Base-by-base conservation (phyloP, 768 basidiomycete species). In the Hericium rajendrae region DNA sequence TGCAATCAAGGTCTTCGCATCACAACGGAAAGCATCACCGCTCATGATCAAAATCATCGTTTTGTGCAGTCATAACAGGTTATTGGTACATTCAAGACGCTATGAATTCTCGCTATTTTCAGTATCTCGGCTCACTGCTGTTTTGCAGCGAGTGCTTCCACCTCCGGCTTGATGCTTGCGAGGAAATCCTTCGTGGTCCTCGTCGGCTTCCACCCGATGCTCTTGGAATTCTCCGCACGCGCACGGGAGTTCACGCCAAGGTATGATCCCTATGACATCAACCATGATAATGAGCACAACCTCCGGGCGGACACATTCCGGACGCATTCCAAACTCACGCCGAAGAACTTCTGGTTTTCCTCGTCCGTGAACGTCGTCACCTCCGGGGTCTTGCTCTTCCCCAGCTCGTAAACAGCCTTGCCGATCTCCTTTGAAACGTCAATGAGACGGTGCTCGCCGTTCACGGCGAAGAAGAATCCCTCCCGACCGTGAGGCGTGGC, bases 201-300 rank as follows among this genome's bases (percentile, higher is more conserved):
- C 56, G 60, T 72, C 10, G 83, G 79, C 56, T 74, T 75, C 82
- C 82, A 83, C 13, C 82, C 81, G 48, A 83, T 62, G 12, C 67
- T 64, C 46, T 70, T 70, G 1, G 72, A 70, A 53, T 78, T 69
- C 43, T 76, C 75, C 0, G 74, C 73, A 26, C 68, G 69, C 60
- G 74, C 76, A 15, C 78, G 72, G 3, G 77, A 73, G 59, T 81
- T 81, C 2, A 39, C 20, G n/a, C 64, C 63, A 9, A 62, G 51
- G 20, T 57, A 57, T 22, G 57, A 3, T 6, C 38, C 57, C 67
- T 69, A 49, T 22, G 48, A 32, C 16, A 28, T 43, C 57, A 16
- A 40, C 4, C 16, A 28, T 13, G 15, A 40, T 9, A 10, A 2
- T 16, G 18, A 41, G 38, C 11, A 62, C 55, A 15, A 39, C 13